Percentiles rank a stretch among this genome's conserved stretches.
These are phyloP conservation scores for Cichorium intybus DNA, from an alignment of 140 eudicot genomes.

Conservation along the genomic window DNA sequence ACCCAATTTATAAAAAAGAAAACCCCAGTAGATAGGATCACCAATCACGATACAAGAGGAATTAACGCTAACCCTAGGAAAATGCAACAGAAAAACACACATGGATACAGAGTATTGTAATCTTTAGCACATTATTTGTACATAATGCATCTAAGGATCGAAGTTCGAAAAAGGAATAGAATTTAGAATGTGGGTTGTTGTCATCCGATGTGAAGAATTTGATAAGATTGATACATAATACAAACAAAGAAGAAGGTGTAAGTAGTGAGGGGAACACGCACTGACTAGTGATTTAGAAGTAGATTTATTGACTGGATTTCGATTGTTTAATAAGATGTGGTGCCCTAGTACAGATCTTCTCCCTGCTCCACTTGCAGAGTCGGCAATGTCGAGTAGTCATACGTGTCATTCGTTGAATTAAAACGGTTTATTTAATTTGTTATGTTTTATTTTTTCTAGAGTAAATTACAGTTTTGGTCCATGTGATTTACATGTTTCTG, in stretches of 20 bases:
- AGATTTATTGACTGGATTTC: not conserved
- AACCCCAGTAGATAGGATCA: slow-evolving; percentile 15
- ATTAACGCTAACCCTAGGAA: not conserved
- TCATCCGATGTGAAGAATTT: not conserved
- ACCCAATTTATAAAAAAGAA: not conserved
- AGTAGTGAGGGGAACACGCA: not conserved
- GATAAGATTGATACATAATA: not conserved
- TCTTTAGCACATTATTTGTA: not conserved
- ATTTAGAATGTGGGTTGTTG: slow-evolving; percentile 19
- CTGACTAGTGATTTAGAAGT: not conserved
- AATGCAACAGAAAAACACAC: slow-evolving; percentile 15
- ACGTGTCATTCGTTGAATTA: slow-evolving; percentile 19
- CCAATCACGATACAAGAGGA: not conserved
- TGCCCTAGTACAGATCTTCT: slow-evolving; percentile 16
- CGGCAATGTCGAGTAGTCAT: slow-evolving; percentile 14
- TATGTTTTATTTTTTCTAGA: not conserved
- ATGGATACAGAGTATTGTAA: slow-evolving; percentile 10
- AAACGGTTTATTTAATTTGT: not conserved
- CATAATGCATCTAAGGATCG: not conserved
- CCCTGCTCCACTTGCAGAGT: slow-evolving; percentile 23
- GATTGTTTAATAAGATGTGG: slow-evolving; percentile 3
- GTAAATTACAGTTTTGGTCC: too few relatives aligned
- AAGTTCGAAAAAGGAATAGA: not conserved
- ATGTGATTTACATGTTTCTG: too few relatives aligned
- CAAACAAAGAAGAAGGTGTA: slow-evolving; percentile 14